Conservation (phyloP, 1,284 basidiomycete genomes). For the Melampsora abietis-canadensis region DNA sequence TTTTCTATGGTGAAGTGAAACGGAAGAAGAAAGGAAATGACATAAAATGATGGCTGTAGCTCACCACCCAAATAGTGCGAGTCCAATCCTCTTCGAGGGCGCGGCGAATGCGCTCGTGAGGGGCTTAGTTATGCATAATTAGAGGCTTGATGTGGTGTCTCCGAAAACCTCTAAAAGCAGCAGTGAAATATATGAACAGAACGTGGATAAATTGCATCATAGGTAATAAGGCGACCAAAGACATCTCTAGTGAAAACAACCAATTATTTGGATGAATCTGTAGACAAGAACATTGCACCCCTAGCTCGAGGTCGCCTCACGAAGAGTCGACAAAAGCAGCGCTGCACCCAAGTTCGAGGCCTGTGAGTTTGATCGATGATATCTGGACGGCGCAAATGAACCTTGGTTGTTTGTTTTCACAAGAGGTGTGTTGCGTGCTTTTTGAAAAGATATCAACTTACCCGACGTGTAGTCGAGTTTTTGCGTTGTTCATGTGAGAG, state of each 20-base stretch:
- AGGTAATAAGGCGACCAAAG: background rate
- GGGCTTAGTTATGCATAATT: no score
- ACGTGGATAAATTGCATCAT: no score
- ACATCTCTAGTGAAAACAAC: background rate
- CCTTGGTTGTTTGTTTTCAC: background rate
- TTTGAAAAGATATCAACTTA: slow-evolving; percentile 40
- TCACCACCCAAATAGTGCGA: no score
- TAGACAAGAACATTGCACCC: slow-evolving; percentile 42
- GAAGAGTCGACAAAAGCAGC: slow-evolving; percentile 43
- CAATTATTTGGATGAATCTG: background rate
- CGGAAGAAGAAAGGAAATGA: no score
- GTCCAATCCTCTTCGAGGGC: no score
- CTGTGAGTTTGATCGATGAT: slow-evolving; percentile 29
- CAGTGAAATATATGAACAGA: no score
- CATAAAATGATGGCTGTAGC: no score
- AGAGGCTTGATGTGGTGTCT: no score
- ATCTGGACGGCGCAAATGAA: slow-evolving; percentile 41
- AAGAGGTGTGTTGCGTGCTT: slow-evolving; percentile 38
- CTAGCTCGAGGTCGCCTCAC: slow-evolving; percentile 44
- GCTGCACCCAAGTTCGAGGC: slow-evolving; percentile 41
- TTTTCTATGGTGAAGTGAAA: no score
- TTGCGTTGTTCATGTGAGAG: slow-evolving; percentile 28
- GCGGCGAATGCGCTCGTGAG: no score
- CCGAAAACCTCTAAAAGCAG: no score
- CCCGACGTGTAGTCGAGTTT: background rate